Percentiles rank a stretch among this genome's conserved stretches.
Conservation (phyloP, 2,329 filamentous ascomycete genomes). For the Sphaerulina vaccinii region DNA sequence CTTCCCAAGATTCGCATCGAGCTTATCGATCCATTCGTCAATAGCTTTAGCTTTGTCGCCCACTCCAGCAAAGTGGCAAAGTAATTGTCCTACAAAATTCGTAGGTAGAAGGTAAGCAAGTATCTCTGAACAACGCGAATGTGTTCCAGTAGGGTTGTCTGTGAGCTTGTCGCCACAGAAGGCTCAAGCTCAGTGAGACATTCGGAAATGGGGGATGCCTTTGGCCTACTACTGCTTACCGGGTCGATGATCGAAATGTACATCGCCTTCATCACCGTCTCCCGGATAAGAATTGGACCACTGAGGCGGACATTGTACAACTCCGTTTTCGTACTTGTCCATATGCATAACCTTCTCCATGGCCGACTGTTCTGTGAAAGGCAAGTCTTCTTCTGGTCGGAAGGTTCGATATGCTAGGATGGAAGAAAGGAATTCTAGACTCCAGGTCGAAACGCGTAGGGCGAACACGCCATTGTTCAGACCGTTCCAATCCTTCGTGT, state of each 20-base stretch:
- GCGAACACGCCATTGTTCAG: slow-evolving; percentile 46
- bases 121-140: too few relatives aligned
- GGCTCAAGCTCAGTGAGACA: too few relatives aligned
- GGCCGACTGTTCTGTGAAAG: slow-evolving; percentile 42
- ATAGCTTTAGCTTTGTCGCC: slow-evolving; percentile 36
- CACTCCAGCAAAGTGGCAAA: slow-evolving; percentile 44
- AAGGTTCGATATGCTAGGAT: slow-evolving; percentile 42
- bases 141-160: too few relatives aligned
- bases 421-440: slow-evolving; percentile 40
- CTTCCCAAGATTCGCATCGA: slow-evolving; percentile 39
- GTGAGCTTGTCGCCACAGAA: too few relatives aligned
- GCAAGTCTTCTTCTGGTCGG: slow-evolving; percentile 37
- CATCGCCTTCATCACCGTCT: slow-evolving; percentile 36
- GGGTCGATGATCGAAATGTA: slow-evolving; percentile 36
- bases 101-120: too few relatives aligned
- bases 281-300: slow-evolving; percentile 46
- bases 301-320: slow-evolving; percentile 40
- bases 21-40: slow-evolving; percentile 38
- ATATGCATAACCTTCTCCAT: slow-evolving; percentile 40
- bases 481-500: slow-evolving; percentile 42
- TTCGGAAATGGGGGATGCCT: too few relatives aligned
- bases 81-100: slow-evolving; percentile 44
- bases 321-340: slow-evolving; percentile 31
- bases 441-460: slow-evolving; percentile 40
- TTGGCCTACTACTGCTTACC: too few relatives aligned